These are phyloP conservation scores for Tolypocladium sp. DNA, from an alignment of 2,329 filamentous ascomycete genomes.

Conservation along the genomic window DNA sequence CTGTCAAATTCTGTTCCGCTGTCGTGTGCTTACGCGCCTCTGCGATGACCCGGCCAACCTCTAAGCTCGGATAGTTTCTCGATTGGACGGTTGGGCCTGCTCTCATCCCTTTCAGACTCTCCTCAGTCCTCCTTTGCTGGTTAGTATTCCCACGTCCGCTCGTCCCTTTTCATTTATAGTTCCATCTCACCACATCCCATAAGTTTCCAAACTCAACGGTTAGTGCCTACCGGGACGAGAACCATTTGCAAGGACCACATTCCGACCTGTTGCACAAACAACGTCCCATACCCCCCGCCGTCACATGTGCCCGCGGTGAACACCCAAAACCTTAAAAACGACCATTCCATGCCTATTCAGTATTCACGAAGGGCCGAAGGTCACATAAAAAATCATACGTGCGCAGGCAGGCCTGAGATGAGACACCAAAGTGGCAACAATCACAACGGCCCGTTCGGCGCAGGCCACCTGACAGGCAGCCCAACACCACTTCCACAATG, in stretches of 20 bases:
- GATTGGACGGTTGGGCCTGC: background rate
- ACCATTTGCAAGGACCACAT: too few species aligned
- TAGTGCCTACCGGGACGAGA: too few species aligned
- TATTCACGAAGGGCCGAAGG: background rate
- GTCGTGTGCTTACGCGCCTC: background rate
- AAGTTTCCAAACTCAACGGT: background rate
- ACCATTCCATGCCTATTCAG: too few species aligned
- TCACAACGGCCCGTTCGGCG: background rate
- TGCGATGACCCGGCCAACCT: too few species aligned
- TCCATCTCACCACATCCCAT: background rate
- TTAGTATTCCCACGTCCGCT: background rate
- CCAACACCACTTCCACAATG: background rate
- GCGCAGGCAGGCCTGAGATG: background rate
- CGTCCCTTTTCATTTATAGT: background rate
- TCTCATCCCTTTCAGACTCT: background rate
- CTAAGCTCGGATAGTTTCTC: background rate
- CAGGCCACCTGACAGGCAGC: background rate
- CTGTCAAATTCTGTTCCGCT: background rate
- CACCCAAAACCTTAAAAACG: background rate
- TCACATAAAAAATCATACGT: background rate
- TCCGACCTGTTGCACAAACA: too few species aligned
- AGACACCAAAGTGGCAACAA: background rate
- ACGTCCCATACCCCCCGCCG: too few species aligned
- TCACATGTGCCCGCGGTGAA: background rate
- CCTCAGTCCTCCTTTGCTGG: background rate